Conservation (phyloP, 805 yeast genomes). For the Starmerella asiatica region DNA sequence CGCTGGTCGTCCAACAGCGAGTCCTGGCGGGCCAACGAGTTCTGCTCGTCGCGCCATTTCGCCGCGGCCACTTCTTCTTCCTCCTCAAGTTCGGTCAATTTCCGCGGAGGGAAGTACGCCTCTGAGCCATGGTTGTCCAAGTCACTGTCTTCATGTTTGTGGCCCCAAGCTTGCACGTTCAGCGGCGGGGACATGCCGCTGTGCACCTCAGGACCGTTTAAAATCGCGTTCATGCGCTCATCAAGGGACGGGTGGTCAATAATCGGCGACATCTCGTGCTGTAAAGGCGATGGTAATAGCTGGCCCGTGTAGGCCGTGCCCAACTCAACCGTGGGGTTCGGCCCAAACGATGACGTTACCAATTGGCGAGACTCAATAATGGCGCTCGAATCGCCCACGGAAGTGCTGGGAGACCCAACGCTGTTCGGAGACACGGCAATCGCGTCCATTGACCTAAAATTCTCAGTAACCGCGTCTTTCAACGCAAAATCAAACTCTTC, state of each 20-base stretch:
- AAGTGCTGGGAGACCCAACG: neutral
- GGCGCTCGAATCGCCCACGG: neutral
- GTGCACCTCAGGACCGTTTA: slow-evolving; percentile 7
- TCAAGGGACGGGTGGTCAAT: slow-evolving; percentile 14
- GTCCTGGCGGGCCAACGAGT: slow-evolving; percentile 23
- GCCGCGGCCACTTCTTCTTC: slow-evolving; percentile 7
- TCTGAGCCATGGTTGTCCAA: slow-evolving; percentile 14
- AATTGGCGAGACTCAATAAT: neutral
- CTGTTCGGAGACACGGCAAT: neutral
- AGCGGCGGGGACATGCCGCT: neutral
- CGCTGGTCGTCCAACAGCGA: slow-evolving; percentile 26
- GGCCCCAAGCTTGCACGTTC: slow-evolving; percentile 4
- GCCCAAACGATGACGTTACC: neutral
- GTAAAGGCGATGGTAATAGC: slow-evolving; percentile 9
- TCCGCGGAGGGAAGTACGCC: slow-evolving; percentile 4
- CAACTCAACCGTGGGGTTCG: neutral
- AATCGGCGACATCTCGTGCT: slow-evolving; percentile 6
- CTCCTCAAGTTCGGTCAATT: neutral
- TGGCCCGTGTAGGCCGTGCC: slow-evolving; percentile 2
- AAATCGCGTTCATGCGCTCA: slow-evolving; percentile 18
- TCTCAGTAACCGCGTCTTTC: neutral
- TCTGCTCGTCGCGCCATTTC: slow-evolving; percentile 9
- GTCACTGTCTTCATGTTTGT: slow-evolving; percentile 14
- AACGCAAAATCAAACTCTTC: slow-evolving; percentile 12
- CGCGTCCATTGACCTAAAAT: neutral